A percentile compares a stretch with the other conserved stretches of the same genome.
Conservation (phyloP, 2,329 filamentous ascomycete genomes). For the Diaporthe sp. region DNA sequence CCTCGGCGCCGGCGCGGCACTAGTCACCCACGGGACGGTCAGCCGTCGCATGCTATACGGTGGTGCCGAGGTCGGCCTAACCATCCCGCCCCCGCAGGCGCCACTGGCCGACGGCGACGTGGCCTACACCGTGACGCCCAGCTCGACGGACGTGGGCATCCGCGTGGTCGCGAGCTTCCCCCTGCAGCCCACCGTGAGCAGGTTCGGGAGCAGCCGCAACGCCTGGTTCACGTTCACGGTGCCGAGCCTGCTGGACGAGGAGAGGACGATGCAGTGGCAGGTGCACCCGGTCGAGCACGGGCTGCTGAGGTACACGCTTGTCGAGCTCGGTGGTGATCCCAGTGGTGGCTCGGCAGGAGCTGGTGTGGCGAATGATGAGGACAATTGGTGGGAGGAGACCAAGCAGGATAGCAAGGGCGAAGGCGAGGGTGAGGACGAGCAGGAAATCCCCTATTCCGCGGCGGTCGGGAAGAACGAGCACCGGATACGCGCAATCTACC, state of each 20-base stretch:
- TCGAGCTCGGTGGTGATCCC: constrained; percentile 13
- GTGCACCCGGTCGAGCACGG: constrained; percentile 41
- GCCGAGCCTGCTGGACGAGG: constrained; percentile 34
- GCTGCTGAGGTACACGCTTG: constrained; percentile 40
- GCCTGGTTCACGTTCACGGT: constrained; percentile 42
- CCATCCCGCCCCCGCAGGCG: constrained; percentile 22
- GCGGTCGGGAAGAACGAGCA: constrained; percentile 8
- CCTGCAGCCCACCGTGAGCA: constrained; percentile 19
- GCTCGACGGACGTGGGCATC: constrained; percentile 30
- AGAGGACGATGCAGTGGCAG: constrained; percentile 42
- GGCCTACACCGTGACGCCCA: constrained; percentile 32
- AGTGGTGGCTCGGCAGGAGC: background rate
- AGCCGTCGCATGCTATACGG: constrained; percentile 36
- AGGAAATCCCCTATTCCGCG: constrained; percentile 18
- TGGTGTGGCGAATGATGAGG: background rate
- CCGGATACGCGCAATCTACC: constrained; percentile 39
- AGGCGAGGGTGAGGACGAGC: background rate
- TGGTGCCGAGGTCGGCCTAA: constrained; percentile 34
- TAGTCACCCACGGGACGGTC: constrained; percentile 31
- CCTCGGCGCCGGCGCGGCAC: background rate
- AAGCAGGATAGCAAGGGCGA: background rate
- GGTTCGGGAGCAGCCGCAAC: constrained; percentile 38
- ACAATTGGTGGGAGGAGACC: constrained; percentile 29
- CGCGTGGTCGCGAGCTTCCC: constrained; percentile 26
- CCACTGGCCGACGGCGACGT: constrained; percentile 18